A percentile compares a stretch with the other conserved stretches of the same genome.
Conservation (phyloP, 208 protist species). For the Crithidia sp. region DNA sequence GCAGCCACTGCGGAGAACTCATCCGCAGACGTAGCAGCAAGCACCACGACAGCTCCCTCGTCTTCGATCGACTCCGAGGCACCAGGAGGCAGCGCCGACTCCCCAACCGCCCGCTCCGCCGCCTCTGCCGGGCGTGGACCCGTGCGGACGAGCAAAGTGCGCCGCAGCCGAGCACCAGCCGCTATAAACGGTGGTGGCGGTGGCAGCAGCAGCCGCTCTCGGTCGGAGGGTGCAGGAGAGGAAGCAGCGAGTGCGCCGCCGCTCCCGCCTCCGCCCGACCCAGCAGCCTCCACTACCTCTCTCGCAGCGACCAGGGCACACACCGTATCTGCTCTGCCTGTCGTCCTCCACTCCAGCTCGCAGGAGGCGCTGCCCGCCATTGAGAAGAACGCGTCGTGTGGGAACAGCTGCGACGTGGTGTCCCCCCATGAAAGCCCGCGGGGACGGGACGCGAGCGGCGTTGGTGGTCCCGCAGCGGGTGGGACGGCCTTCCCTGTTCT, state of each 20-base stretch:
- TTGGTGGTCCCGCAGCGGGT: neutral
- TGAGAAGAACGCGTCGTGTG: neutral
- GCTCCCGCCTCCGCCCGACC: neutral
- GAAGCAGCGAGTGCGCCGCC: neutral
- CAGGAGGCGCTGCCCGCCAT: constrained; percentile 5
- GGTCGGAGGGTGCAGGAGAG: neutral
- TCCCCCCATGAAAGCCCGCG: neutral
- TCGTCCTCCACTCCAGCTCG: no score
- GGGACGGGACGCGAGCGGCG: neutral
- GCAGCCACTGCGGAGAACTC: neutral
- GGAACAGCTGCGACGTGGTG: constrained; percentile 1
- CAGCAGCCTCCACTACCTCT: neutral
- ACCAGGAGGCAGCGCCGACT: no score
- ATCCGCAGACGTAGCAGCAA: neutral
- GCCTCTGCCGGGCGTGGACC: no score
- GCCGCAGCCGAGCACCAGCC: no score
- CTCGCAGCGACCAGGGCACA: neutral
- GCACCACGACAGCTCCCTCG: neutral
- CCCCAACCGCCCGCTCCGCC: no score
- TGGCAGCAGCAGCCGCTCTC: neutral
- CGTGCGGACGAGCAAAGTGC: no score
- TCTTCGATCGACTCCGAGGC: neutral
- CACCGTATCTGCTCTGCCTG: neutral
- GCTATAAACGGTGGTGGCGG: neutral
- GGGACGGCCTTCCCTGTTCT: neutral